These are phyloP conservation scores for Zea mays DNA, from an alignment of 176 grass and related monocot genomes.

Conservation along the genomic window Zm-B73-REFERENCE-NAM-5.0 NC_050103.1:3710001-3710500, in stretches of 20 bases:
- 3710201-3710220: background rate
- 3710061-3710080: background rate
- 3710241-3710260: background rate
- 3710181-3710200: background rate
- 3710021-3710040: background rate
- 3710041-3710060: background rate
- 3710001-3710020: too few species aligned
- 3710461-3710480: background rate
- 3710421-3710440: background rate
- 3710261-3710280: background rate
- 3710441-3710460: background rate
- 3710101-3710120: background rate
- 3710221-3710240: background rate
- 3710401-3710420: background rate
- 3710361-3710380: slow-evolving; percentile 11
- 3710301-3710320: slow-evolving; percentile 1
- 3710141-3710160: background rate
- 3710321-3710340: slow-evolving; percentile 13
- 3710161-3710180: background rate
- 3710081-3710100: background rate
- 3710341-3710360: slow-evolving; percentile 17
- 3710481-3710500: background rate
- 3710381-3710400: background rate
- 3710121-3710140: background rate
- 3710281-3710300: background rate